Evolutionary conservation across 2,329 filamentous ascomycete genomes (phyloP).

Genomic region (Alternaria dauci): DNA sequence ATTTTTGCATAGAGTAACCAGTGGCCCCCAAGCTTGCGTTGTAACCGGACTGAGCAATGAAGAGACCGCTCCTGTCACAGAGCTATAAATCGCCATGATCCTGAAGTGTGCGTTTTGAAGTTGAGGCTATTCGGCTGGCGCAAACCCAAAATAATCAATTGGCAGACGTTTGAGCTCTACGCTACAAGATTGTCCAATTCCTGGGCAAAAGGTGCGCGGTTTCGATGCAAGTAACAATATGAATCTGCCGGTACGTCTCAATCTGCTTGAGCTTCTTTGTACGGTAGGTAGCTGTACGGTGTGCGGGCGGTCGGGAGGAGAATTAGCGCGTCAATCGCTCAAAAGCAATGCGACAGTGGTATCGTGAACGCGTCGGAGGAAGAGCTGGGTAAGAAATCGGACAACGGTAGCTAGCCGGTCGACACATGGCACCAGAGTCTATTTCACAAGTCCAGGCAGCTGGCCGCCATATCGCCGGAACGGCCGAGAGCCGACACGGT

Average conservation of each 20-base stretch:
- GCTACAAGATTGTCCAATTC: neutral
- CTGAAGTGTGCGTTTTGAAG: neutral
- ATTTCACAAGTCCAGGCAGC: slow-evolving; percentile 15
- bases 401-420: slow-evolving; percentile 3
- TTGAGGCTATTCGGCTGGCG: neutral
- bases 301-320: neutral
- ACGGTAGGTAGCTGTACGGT: neutral
- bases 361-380: slow-evolving; percentile 10
- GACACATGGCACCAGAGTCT: slow-evolving; percentile 9
- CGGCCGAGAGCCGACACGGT: slow-evolving; percentile 27
- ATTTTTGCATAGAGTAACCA: slow-evolving; percentile 57
- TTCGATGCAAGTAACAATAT: neutral
- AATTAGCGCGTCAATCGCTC: neutral
- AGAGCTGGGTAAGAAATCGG: slow-evolving; percentile 13
- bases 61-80: slow-evolving; percentile 50
- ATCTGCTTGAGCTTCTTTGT: neutral
- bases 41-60: slow-evolving; percentile 54
- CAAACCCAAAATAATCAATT: neutral
- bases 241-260: neutral
- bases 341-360: slow-evolving; percentile 9
- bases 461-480: slow-evolving; percentile 13
- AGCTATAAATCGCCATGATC: slow-evolving; percentile 48
- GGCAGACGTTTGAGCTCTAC: neutral
- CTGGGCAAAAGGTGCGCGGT: neutral
- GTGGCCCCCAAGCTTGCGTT: slow-evolving; percentile 58